Conservation (phyloP, 1,284 basidiomycete genomes). For the Vanrija pseudolonga region DNA sequence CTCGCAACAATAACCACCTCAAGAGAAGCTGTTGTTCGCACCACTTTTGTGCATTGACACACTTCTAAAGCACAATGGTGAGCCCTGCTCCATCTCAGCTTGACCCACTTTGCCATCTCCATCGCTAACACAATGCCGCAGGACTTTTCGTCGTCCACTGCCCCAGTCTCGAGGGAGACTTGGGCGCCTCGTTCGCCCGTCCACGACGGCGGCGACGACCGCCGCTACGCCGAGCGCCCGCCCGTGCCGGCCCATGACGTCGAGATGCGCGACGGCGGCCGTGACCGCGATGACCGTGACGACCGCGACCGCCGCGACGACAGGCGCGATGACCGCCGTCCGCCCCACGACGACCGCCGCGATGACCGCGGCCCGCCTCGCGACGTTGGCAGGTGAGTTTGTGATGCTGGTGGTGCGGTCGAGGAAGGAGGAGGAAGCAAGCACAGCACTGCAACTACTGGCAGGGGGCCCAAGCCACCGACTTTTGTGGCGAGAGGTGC, state of each 20-base stretch:
- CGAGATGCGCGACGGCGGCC: constrained; percentile 8
- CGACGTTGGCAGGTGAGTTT: not conserved
- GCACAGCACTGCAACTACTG: not conserved
- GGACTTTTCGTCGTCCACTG: constrained; percentile 33
- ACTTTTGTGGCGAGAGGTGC: too few relatives aligned
- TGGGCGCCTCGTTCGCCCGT: constrained; percentile 36
- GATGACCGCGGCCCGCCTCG: not conserved
- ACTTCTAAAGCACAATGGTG: not conserved
- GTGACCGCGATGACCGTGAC: constrained; percentile 3
- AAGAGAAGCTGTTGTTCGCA: too few relatives aligned
- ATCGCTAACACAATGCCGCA: not conserved
- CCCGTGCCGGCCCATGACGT: constrained; percentile 9
- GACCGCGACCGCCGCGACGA: not conserved
- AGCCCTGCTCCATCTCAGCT: not conserved
- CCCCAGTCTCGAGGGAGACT: constrained; percentile 35
- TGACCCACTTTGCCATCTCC: not conserved
- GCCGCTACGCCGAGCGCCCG: constrained; percentile 12
- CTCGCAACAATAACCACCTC: too few relatives aligned
- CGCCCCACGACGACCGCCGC: not conserved
- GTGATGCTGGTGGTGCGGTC: not conserved
- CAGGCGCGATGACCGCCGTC: not conserved
- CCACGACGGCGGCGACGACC: not conserved
- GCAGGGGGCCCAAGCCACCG: too few relatives aligned
- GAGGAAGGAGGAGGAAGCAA: too few relatives aligned
- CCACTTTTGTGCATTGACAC: not conserved